These are phyloP conservation scores for Capillidium rhysosporum DNA, from an alignment of 371 early-diverging fungal genomes.

Conservation along the genomic window DNA sequence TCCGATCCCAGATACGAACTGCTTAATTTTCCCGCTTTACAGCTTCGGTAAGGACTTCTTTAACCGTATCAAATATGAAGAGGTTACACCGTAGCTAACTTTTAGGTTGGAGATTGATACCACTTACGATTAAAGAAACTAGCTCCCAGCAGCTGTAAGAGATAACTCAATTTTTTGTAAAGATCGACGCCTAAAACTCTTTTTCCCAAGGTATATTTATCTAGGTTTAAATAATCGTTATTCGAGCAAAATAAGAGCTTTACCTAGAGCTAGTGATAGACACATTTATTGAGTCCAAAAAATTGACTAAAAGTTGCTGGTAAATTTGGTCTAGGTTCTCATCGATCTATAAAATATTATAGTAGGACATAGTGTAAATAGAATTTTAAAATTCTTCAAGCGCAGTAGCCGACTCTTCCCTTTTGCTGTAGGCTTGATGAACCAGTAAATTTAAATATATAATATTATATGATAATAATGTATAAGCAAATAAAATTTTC, in stretches of 20 bases:
- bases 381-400: constrained; percentile 47
- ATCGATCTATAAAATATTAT: constrained; percentile 38
- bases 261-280: neutral
- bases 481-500: constrained; percentile 70
- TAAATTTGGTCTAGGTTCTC: constrained; percentile 17
- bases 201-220: neutral
- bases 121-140: neutral
- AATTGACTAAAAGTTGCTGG: neutral
- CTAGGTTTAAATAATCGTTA: neutral
- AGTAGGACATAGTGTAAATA: constrained; percentile 69
- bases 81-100: neutral
- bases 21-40: too few species aligned
- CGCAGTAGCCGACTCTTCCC: constrained; percentile 52
- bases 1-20: too few species aligned
- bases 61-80: neutral
- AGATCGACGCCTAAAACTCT: neutral
- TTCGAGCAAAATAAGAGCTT: neutral
- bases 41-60: neutral
- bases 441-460: constrained; percentile 14
- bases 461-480: constrained; percentile 20
- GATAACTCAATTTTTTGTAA: neutral
- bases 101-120: neutral
- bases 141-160: neutral
- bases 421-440: constrained; percentile 70
- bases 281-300: neutral